These are phyloP conservation scores for Mycena rosella DNA, from an alignment of 768 basidiomycete species.

Conservation along the genomic window DNA sequence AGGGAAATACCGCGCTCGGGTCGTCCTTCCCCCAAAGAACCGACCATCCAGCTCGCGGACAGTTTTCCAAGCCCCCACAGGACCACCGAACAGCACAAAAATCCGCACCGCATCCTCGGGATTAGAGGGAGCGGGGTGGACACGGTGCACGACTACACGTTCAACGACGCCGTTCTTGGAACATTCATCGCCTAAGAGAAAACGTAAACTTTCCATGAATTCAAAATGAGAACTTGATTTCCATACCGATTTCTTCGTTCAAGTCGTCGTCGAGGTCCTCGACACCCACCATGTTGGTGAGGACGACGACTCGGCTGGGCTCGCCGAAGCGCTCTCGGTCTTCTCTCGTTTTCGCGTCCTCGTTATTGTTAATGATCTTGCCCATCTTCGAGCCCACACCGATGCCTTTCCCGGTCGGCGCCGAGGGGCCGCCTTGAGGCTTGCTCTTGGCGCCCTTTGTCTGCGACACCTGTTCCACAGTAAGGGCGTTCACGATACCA, in stretches of 20 bases:
- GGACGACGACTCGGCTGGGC: slow-evolving; percentile 88
- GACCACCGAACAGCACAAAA: slow-evolving; percentile 92
- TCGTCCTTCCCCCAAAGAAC: slow-evolving; percentile 89
- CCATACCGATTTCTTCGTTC: slow-evolving; percentile 87
- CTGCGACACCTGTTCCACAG: slow-evolving; percentile 75
- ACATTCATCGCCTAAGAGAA: slow-evolving; percentile 84
- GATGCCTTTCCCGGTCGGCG: slow-evolving; percentile 50
- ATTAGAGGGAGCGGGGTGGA: slow-evolving; percentile 73
- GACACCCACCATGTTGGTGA: slow-evolving; percentile 89
- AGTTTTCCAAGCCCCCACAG: slow-evolving; percentile 96
- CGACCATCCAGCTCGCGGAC: slow-evolving; percentile 94
- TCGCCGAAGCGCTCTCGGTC: slow-evolving; percentile 89
- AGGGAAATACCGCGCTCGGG: slow-evolving; percentile 86
- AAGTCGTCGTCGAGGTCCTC: slow-evolving; percentile 91
- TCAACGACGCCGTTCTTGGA: slow-evolving; percentile 94
- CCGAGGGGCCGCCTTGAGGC: slow-evolving; percentile 30
- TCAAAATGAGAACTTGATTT: slow-evolving; percentile 27
- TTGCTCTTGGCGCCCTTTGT: slow-evolving; percentile 54
- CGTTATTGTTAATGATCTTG: slow-evolving; percentile 91
- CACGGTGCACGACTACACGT: slow-evolving; percentile 85
- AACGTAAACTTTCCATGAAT: too few relatives aligned
- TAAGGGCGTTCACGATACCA: slow-evolving; percentile 91
- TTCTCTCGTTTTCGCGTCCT: slow-evolving; percentile 81
- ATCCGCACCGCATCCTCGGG: slow-evolving; percentile 90
- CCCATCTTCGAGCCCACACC: slow-evolving; percentile 80